These are phyloP conservation scores for Desmodesmus armatus DNA, from an alignment of 139 green algal species.

Conservation along the genomic window DNA sequence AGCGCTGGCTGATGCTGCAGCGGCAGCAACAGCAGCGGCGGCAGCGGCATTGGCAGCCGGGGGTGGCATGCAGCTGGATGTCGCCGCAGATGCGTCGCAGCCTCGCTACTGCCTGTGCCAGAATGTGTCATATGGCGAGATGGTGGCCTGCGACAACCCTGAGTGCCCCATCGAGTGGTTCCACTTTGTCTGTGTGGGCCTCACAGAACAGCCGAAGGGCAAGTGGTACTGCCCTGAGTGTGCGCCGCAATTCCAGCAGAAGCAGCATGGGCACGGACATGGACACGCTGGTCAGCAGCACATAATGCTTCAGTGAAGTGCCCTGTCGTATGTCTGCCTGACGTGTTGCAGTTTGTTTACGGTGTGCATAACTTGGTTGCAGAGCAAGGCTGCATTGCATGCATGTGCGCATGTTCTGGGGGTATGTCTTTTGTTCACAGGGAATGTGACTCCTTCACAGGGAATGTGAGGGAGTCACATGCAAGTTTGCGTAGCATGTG, in stretches of 20 bases:
- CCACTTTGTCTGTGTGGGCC: slow-evolving; percentile 89
- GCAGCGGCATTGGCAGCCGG: neutral
- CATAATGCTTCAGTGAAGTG: too few species aligned
- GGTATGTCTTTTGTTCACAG: too few species aligned
- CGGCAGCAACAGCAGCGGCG: neutral
- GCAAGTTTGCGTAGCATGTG: too few species aligned
- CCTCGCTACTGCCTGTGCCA: slow-evolving; percentile 91
- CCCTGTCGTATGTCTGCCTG: too few species aligned
- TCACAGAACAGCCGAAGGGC: slow-evolving; percentile 64
- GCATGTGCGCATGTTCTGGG: too few species aligned
- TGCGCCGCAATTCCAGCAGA: neutral
- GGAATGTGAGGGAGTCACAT: too few species aligned
- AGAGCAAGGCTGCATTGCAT: too few species aligned
- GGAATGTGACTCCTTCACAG: too few species aligned
- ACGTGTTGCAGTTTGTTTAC: too few species aligned
- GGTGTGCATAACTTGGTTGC: too few species aligned
- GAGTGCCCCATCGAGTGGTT: slow-evolving; percentile 95
- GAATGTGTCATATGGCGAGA: slow-evolving; percentile 78
- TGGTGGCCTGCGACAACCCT: slow-evolving; percentile 90
- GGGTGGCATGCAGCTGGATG: neutral
- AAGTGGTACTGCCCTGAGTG: slow-evolving; percentile 79
- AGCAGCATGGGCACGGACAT: neutral
- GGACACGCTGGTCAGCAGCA: too few species aligned
- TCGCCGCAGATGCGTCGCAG: slow-evolving; percentile 58
- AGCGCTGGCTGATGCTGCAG: neutral